Percentiles rank a stretch among this genome's conserved stretches.
Evolutionary conservation across 129 eudicot genomes (phyloP).

Genomic region (Artemisia argyi): DNA sequence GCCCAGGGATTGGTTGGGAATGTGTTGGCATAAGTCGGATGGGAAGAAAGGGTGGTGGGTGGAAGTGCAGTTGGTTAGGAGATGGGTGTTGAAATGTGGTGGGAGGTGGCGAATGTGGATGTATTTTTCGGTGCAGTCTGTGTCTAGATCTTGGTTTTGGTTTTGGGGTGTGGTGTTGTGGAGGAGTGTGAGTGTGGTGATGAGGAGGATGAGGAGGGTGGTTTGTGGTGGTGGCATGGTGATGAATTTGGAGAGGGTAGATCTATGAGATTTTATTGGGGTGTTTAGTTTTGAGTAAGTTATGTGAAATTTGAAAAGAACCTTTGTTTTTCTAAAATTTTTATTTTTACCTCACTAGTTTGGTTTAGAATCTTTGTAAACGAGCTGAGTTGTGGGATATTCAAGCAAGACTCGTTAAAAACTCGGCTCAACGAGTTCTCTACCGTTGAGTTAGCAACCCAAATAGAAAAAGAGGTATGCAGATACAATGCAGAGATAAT

Average conservation of each 20-base stretch:
- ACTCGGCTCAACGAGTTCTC: too few species aligned
- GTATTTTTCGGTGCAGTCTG: conserved; percentile 73
- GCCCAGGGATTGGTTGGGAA: conserved; percentile 85
- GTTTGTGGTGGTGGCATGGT: conserved; percentile 31
- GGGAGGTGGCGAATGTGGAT: conserved; percentile 92
- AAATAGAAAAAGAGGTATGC: too few species aligned
- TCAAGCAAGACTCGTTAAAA: too few species aligned
- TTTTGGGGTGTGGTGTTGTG: conserved; percentile 12
- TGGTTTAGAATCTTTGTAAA: too few species aligned
- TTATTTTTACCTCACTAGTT: too few species aligned
- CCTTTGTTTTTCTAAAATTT: too few species aligned
- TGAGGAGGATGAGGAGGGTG: conserved; percentile 26
- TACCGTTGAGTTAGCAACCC: too few species aligned
- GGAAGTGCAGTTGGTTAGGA: conserved; percentile 73
- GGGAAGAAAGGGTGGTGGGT: conserved; percentile 41
- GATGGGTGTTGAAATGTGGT: conserved; percentile 61
- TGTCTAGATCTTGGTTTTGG: conserved; percentile 43
- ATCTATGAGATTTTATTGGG: not conserved
- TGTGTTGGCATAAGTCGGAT: conserved; percentile 57
- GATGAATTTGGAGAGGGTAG: not conserved
- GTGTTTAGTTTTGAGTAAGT: not conserved
- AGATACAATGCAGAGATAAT: too few species aligned
- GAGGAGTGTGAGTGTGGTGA: conserved; percentile 20
- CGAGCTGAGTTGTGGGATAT: too few species aligned
- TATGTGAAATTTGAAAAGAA: too few species aligned